A percentile compares a stretch with the other conserved stretches of the same genome.
phyloP scores from a whole-genome alignment of 2,329 filamentous ascomycete species.

The Cladophialophora immunda region DNA sequence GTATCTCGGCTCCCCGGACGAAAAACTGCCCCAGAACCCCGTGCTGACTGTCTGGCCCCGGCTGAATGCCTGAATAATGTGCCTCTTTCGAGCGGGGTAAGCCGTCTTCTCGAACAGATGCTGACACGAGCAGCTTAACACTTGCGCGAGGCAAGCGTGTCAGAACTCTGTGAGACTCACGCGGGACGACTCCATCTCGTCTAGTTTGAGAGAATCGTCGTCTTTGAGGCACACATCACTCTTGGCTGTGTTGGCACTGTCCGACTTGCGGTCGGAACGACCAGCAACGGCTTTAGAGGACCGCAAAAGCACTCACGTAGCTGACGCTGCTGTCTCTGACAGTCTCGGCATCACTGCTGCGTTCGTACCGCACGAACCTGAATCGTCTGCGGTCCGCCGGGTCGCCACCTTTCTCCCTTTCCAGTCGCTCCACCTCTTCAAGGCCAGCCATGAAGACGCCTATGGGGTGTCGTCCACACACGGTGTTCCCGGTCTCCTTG shows the following conservation, averaged over 20 bases:
- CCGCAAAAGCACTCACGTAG: slow-evolving; percentile 91
- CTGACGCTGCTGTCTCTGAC: slow-evolving; percentile 85
- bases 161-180: neutral
- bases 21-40: neutral
- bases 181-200: neutral
- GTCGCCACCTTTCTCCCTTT: slow-evolving; percentile 44
- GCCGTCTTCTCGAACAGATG: neutral
- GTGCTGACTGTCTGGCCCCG: neutral
- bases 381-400: slow-evolving; percentile 61
- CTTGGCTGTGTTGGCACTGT: neutral
- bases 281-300: slow-evolving; percentile 60
- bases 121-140: neutral
- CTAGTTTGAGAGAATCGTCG: neutral
- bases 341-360: slow-evolving; percentile 77
- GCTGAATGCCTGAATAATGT: neutral
- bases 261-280: neutral
- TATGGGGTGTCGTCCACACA: slow-evolving; percentile 94
- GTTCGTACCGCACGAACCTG: slow-evolving; percentile 84
- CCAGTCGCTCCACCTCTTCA: slow-evolving; percentile 66
- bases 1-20: slow-evolving; percentile 2
- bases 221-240: neutral
- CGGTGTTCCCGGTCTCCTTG: slow-evolving; percentile 80
- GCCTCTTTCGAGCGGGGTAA: slow-evolving; percentile 3
- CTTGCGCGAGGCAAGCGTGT: neutral
- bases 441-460: slow-evolving; percentile 90